Percentiles rank a stretch among this genome's conserved stretches.
phyloP scores from a whole-genome alignment of 768 basidiomycete species.

The Mycena crocata region DNA sequence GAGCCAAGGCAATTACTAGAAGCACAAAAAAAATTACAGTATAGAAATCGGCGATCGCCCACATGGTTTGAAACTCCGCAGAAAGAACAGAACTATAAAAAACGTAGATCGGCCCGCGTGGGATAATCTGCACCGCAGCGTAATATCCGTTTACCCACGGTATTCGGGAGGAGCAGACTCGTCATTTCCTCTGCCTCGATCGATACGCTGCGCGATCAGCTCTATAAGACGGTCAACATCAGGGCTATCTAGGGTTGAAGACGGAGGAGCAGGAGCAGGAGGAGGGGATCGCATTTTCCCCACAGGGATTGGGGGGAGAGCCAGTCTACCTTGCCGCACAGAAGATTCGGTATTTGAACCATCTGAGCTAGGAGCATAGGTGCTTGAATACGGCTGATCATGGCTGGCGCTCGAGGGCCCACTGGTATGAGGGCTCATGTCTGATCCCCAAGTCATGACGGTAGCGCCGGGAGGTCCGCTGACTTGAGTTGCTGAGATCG shows the following conservation, averaged over 20 bases:
- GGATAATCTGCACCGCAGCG: too few species aligned
- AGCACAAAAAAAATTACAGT: not conserved
- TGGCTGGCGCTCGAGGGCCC: not conserved
- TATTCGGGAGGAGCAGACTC: slow-evolving; percentile 6
- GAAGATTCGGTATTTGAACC: not conserved
- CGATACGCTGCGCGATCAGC: not conserved
- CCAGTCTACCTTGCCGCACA: too few species aligned
- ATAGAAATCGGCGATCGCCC: not conserved
- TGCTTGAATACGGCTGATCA: not conserved
- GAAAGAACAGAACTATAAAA: not conserved
- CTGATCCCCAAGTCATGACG: slow-evolving; percentile 9
- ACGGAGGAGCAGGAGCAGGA: not conserved
- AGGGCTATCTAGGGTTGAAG: not conserved
- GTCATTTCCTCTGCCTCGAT: not conserved
- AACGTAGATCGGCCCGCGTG: not conserved
- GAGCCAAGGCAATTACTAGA: too few species aligned
- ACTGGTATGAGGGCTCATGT: not conserved
- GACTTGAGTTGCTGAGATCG: not conserved
- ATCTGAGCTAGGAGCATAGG: not conserved
- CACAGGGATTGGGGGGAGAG: not conserved
- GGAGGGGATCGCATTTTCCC: not conserved
- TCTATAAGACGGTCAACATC: slow-evolving; percentile 1
- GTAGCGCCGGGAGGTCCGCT: slow-evolving; percentile 2
- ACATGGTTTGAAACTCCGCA: not conserved
- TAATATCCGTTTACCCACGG: not conserved